Percentiles rank a stretch among this genome's conserved stretches.
Evolutionary conservation across 257 asterid genomes (phyloP).

Genomic region (Solanum ahanhuiri): DNA sequence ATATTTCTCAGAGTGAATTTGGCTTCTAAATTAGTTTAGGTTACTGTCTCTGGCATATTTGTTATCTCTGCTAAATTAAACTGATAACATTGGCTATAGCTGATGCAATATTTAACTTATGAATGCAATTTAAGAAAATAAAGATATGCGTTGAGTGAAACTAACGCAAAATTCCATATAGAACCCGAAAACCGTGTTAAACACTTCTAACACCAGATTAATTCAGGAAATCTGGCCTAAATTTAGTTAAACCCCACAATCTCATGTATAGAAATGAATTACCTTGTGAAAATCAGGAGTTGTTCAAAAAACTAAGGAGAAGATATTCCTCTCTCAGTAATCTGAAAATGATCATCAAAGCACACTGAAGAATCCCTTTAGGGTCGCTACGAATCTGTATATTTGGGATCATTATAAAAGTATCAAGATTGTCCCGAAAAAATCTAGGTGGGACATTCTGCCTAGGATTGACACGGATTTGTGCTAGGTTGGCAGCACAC

Average conservation of each 20-base stretch:
- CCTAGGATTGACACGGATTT: background rate
- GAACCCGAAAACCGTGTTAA: background rate
- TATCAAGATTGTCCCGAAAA: background rate
- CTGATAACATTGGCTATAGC: background rate
- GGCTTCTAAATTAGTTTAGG: background rate
- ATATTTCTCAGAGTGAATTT: slow-evolving; percentile 6
- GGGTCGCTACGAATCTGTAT: background rate
- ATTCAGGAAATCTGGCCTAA: background rate
- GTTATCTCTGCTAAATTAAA: background rate
- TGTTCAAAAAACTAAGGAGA: background rate
- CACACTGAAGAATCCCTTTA: background rate
- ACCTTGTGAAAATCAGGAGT: background rate
- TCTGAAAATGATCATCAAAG: background rate
- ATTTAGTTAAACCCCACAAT: background rate
- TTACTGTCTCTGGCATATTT: background rate
- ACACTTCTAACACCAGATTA: background rate
- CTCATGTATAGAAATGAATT: background rate
- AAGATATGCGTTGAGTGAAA: background rate
- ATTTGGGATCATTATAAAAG: background rate
- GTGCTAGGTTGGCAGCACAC: background rate
- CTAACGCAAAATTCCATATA: background rate
- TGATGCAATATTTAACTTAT: background rate
- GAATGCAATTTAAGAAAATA: background rate
- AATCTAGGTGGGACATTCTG: background rate
- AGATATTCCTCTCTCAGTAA: background rate